Conservation (phyloP, 345 rosid species). For the Eucalyptus tenuipes region DNA sequence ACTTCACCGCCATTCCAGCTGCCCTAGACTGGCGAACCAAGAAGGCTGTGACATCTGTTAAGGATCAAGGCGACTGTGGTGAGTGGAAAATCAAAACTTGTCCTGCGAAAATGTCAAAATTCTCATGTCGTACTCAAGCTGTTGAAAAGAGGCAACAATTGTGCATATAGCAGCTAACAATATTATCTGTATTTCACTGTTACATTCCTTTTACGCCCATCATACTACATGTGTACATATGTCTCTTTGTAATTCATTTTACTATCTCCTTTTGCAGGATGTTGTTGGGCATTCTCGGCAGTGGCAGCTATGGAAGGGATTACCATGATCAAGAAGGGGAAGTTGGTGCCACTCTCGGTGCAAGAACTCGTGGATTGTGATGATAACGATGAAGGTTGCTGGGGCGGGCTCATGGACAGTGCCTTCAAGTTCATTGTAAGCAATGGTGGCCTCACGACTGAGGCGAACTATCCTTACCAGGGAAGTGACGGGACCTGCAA, state of each 20-base stretch:
- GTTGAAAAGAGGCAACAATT: background rate
- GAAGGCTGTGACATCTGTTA: constrained; percentile 27
- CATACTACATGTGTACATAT: no score
- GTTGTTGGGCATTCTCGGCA: no score
- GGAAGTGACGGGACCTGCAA: no score
- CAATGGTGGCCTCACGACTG: no score
- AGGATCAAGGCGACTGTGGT: constrained; percentile 31
- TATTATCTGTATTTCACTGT: background rate
- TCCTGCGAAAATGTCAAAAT: background rate
- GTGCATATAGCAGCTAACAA: background rate
- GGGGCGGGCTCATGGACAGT: no score
- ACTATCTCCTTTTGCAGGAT: no score
- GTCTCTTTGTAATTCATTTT: no score
- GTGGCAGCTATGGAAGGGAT: no score
- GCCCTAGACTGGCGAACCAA: constrained; percentile 22
- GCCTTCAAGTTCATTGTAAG: no score
- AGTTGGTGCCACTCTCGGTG: constrained; percentile 29
- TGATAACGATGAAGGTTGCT: background rate
- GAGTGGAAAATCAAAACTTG: background rate
- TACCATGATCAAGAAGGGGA: no score
- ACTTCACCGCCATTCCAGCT: constrained; percentile 3
- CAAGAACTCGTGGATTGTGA: constrained; percentile 10
- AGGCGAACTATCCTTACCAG: no score
- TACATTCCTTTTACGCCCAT: background rate
- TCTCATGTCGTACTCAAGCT: background rate